A percentile compares a stretch with the other conserved stretches of the same genome.
phyloP scores from a whole-genome alignment of 208 protist genomes.

The Porcisia hertigi region DNA sequence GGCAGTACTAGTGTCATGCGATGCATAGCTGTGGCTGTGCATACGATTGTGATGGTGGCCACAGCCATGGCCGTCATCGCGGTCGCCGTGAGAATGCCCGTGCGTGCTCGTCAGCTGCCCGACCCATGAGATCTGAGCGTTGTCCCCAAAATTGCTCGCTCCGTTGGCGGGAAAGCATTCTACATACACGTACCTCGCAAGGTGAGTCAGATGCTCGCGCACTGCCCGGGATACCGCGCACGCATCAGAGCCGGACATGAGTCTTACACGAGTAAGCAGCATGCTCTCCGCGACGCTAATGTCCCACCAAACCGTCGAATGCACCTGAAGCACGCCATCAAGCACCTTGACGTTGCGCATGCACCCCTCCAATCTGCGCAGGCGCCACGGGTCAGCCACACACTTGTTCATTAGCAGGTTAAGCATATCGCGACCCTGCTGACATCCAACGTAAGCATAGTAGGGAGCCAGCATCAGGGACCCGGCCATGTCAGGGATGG shows the following conservation, averaged over 20 bases:
- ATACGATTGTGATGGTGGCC: not conserved
- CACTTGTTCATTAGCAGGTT: slow-evolving; percentile 77
- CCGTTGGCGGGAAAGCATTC: slow-evolving; percentile 46
- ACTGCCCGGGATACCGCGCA: slow-evolving; percentile 31
- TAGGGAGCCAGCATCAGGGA: slow-evolving; percentile 37
- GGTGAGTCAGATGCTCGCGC: slow-evolving; percentile 34
- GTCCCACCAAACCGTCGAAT: slow-evolving; percentile 56
- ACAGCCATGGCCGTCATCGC: slow-evolving; percentile 23
- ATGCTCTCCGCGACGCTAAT: slow-evolving; percentile 48
- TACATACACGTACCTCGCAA: slow-evolving; percentile 61
- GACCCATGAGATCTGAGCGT: slow-evolving; percentile 7
- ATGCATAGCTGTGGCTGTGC: slow-evolving; percentile 2
- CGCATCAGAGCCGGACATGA: slow-evolving; percentile 48
- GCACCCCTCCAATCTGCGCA: slow-evolving; percentile 38
- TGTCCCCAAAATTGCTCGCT: slow-evolving; percentile 8
- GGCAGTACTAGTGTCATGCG: not conserved
- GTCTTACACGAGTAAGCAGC: slow-evolving; percentile 49
- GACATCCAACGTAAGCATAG: slow-evolving; percentile 27
- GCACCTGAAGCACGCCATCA: slow-evolving; percentile 57
- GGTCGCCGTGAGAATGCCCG: not conserved
- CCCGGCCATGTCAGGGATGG: slow-evolving; percentile 14
- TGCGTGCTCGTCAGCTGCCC: not conserved
- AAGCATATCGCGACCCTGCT: slow-evolving; percentile 33
- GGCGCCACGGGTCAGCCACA: slow-evolving; percentile 20
- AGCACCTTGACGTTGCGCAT: slow-evolving; percentile 45